Evolutionary conservation across 2,329 filamentous ascomycete genomes (phyloP).

Genomic region (Colletotrichum sp.): DNA sequence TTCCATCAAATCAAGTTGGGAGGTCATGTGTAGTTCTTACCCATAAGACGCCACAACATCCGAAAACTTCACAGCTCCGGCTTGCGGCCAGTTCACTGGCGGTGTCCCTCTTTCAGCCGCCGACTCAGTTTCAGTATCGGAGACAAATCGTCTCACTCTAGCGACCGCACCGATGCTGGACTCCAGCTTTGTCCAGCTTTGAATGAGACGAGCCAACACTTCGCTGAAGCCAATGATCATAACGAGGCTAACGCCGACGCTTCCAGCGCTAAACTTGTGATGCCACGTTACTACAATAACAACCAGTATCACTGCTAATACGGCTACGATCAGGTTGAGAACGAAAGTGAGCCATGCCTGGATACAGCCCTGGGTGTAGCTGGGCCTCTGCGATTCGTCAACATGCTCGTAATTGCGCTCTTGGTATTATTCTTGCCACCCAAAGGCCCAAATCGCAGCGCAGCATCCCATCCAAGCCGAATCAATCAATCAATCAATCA

Average conservation of each 20-base stretch:
- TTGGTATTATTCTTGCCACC: neutral
- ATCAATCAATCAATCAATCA: too few relatives aligned
- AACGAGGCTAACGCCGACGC: slow-evolving; percentile 26
- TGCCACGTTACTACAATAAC: slow-evolving; percentile 20
- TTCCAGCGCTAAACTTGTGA: slow-evolving; percentile 28
- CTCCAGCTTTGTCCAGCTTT: slow-evolving; percentile 26
- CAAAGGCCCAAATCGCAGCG: too few relatives aligned
- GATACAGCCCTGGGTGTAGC: neutral
- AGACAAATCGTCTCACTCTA: neutral
- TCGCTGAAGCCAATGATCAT: slow-evolving; percentile 17
- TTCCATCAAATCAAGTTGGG: rapidly evolving
- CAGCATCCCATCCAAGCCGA: too few relatives aligned
- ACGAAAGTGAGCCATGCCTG: neutral
- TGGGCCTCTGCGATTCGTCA: neutral
- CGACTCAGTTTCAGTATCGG: neutral
- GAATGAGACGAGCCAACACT: neutral
- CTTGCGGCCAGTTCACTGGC: neutral
- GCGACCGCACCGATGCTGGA: slow-evolving; percentile 3
- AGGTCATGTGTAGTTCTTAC: neutral
- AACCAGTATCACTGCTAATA: neutral
- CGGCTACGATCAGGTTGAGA: neutral
- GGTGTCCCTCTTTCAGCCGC: neutral
- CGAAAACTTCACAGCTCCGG: neutral
- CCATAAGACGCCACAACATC: neutral
- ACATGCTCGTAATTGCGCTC: neutral